Evolutionary conservation across 2,329 filamentous ascomycete species (phyloP).

Genomic region (Niveomyces coronatus): DNA sequence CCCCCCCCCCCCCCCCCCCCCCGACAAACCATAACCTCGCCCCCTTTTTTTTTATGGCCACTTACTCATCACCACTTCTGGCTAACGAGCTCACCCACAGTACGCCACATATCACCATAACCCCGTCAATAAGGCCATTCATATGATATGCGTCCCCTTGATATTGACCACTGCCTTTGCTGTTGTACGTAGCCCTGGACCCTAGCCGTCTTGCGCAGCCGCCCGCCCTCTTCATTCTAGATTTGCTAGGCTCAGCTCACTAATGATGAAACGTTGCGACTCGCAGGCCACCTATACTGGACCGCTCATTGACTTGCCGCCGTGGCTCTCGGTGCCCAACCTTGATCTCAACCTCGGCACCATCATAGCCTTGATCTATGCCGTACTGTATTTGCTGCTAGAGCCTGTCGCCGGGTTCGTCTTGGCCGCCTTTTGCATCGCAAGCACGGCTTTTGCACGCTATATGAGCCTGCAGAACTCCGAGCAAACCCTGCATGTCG

Average conservation of each 20-base stretch:
- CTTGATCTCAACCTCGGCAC: slow-evolving; percentile 57
- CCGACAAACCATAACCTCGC: no score
- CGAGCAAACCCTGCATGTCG: slow-evolving; percentile 40
- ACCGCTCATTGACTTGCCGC: slow-evolving; percentile 52
- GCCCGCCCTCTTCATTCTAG: slow-evolving; percentile 5
- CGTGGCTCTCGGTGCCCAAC: slow-evolving; percentile 57
- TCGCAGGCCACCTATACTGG: slow-evolving; percentile 56
- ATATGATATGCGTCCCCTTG: slow-evolving; percentile 68
- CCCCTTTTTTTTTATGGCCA: no score
- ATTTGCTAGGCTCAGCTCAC: no score
- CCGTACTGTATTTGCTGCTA: slow-evolving; percentile 76
- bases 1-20: no score
- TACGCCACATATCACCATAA: slow-evolving; percentile 81
- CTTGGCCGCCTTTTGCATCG: slow-evolving; percentile 66
- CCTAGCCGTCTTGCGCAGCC: slow-evolving; percentile 3
- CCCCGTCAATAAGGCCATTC: slow-evolving; percentile 65
- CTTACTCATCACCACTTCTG: no score
- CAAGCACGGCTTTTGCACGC: slow-evolving; percentile 64
- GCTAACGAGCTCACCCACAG: no score
- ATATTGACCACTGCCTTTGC: slow-evolving; percentile 63
- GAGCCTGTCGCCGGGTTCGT: slow-evolving; percentile 84
- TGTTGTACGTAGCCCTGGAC: slow-evolving; percentile 41
- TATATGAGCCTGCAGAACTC: slow-evolving; percentile 53
- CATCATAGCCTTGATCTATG: slow-evolving; percentile 56
- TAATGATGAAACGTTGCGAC: no score